Evolutionary conservation across 257 asterid species (phyloP).

Genomic region (Knoxia roxburghii): DNA sequence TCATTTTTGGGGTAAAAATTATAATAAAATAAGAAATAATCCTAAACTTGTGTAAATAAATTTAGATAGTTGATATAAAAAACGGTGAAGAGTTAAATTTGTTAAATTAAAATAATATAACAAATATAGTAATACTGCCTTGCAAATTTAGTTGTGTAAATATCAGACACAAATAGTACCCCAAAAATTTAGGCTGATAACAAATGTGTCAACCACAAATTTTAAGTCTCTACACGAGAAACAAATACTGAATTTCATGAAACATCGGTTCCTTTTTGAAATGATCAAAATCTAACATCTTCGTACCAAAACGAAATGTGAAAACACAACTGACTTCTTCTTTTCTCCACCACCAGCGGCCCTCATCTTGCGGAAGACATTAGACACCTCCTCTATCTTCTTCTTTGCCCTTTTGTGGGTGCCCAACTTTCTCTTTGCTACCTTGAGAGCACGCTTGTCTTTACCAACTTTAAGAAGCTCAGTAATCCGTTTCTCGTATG

Average conservation of each 20-base stretch:
- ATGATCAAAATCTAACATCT: constrained; percentile 17
- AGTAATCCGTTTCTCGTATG: constrained; percentile 70
- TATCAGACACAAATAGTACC: not conserved
- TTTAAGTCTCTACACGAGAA: constrained; percentile 15
- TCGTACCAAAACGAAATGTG: constrained; percentile 5
- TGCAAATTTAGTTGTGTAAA: not conserved
- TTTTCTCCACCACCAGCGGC: constrained; percentile 91
- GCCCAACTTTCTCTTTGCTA: constrained; percentile 72
- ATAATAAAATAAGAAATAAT: too few relatives aligned
- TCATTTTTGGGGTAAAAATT: too few relatives aligned
- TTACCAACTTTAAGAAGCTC: constrained; percentile 76
- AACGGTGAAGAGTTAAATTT: too few relatives aligned
- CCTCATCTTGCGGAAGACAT: constrained; percentile 79
- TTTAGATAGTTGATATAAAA: too few relatives aligned
- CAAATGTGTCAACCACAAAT: not conserved
- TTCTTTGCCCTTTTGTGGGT: constrained; percentile 79
- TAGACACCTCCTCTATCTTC: constrained; percentile 82
- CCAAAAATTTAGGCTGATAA: not conserved
- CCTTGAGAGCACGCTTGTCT: constrained; percentile 75
- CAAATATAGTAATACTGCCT: not conserved
- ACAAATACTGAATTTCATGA: constrained; percentile 12
- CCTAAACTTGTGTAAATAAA: too few relatives aligned
- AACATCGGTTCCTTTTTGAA: constrained; percentile 12
- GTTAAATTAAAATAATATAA: too few relatives aligned
- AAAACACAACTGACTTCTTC: constrained; percentile 58